phyloP scores from a whole-genome alignment of 1,284 basidiomycete species.

The Ustilago sp. region DNA sequence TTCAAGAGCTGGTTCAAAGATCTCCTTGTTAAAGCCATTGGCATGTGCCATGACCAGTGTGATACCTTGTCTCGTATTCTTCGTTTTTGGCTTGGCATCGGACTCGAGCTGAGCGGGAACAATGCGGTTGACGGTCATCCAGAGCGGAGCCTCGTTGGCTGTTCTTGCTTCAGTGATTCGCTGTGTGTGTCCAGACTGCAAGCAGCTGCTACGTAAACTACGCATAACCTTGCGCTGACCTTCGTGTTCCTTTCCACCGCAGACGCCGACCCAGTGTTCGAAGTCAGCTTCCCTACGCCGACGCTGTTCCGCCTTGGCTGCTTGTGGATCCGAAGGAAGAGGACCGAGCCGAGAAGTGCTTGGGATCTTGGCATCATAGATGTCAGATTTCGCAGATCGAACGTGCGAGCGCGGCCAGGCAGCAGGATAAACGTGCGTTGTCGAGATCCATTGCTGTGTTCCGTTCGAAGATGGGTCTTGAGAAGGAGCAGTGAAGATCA shows the following conservation, averaged over 20 bases:
- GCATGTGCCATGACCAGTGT: constrained; percentile 82
- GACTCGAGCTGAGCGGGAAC: constrained; percentile 29
- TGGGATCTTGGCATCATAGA: constrained; percentile 33
- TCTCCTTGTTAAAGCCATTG: constrained; percentile 85
- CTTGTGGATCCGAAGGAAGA: constrained; percentile 30
- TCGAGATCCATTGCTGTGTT: constrained; percentile 71
- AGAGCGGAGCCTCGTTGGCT: constrained; percentile 46
- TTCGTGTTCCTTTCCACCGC: constrained; percentile 22
- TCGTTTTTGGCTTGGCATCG: constrained; percentile 10
- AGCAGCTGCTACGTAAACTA: constrained; percentile 16
- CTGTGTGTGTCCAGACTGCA: constrained; percentile 18
- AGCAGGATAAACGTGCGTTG: constrained; percentile 81
- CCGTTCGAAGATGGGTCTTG: constrained; percentile 34
- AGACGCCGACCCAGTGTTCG: constrained; percentile 23
- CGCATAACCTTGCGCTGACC: constrained; percentile 27
- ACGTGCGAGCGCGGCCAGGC: constrained; percentile 75
- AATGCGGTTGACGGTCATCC: constrained; percentile 42
- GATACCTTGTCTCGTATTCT: constrained; percentile 61
- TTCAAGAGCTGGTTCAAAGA: constrained; percentile 77
- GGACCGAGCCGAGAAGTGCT: constrained; percentile 26
- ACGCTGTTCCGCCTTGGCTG: constrained; percentile 45
- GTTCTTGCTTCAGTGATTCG: constrained; percentile 35
- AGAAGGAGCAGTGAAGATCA: constrained; percentile 43
- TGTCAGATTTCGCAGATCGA: constrained; percentile 43
- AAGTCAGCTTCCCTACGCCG: constrained; percentile 47